These are phyloP conservation scores for Jimgerdemannia lactiflua DNA, from an alignment of 192 early-diverging fungal species.

Conservation along the genomic window DNA sequence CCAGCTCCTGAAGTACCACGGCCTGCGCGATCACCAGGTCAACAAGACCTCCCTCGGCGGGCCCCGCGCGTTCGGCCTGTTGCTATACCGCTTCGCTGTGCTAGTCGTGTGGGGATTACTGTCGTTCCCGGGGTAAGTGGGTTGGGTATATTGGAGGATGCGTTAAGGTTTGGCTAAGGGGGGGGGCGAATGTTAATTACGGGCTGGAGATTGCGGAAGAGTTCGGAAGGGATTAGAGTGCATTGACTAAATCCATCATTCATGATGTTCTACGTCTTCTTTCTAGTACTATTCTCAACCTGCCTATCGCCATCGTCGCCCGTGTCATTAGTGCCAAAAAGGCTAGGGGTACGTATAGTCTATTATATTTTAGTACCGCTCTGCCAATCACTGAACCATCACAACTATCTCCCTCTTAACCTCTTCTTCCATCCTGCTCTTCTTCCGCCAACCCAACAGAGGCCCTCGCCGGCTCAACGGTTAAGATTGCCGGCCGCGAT, in stretches of 20 bases:
- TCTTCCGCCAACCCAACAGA: conserved; percentile 32
- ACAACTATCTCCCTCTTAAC: neutral
- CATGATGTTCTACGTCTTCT: neutral
- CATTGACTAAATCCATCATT: no score
- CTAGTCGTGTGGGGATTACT: conserved; percentile 72
- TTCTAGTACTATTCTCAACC: conserved; percentile 49
- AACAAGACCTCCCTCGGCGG: conserved; percentile 71
- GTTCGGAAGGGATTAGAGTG: no score
- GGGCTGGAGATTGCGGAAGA: neutral
- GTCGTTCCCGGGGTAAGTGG: conserved; percentile 79
- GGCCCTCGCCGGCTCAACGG: conserved; percentile 84
- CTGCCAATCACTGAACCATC: neutral
- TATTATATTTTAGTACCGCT: neutral
- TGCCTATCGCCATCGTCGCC: conserved; percentile 52
- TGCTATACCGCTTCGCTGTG: conserved; percentile 68
- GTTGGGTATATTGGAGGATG: neutral
- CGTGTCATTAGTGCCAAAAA: conserved; percentile 53
- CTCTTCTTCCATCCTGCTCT: neutral
- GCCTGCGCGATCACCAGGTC: conserved; percentile 96
- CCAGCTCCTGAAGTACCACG: conserved; percentile 86
- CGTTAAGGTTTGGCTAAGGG: neutral
- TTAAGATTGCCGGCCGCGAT: conserved; percentile 94
- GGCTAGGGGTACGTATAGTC: conserved; percentile 36
- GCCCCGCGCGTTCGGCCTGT: conserved; percentile 57
- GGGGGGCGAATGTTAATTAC: neutral